Evolutionary conservation across 2,329 filamentous ascomycete species (phyloP).

Genomic region (Venturiaceae sp.): DNA sequence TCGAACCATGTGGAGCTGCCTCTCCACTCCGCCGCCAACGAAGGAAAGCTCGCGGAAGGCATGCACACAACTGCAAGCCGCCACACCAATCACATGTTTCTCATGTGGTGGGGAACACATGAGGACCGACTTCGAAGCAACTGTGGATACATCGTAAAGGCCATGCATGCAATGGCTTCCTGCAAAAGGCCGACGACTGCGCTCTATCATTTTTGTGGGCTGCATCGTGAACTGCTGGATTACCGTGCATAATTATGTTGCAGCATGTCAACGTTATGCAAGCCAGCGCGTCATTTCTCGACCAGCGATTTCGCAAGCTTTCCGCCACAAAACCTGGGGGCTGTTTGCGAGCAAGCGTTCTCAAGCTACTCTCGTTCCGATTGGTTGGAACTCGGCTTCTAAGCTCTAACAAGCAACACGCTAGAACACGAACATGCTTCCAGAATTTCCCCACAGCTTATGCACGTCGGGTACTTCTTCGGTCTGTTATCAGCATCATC

Average conservation of each 20-base stretch:
- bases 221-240: background rate
- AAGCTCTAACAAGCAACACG: background rate
- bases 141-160: background rate
- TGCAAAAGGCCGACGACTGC: background rate
- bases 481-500: background rate
- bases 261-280: background rate
- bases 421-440: background rate
- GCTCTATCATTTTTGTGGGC: background rate
- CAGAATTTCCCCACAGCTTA: background rate
- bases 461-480: background rate
- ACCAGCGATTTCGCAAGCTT: background rate
- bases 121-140: background rate
- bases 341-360: background rate
- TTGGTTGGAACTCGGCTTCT: background rate
- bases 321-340: background rate
- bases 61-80: background rate
- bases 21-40: background rate
- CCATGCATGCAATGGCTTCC: background rate
- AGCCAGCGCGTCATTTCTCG: background rate
- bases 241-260: background rate
- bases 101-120: background rate
- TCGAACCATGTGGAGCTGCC: background rate
- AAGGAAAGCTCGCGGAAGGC: background rate
- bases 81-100: background rate
- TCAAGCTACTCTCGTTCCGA: background rate